Percentiles rank a stretch among this genome's conserved stretches.
phyloP scores from a whole-genome alignment of 441 rosid genomes.

The Sinapis alba region DNA sequence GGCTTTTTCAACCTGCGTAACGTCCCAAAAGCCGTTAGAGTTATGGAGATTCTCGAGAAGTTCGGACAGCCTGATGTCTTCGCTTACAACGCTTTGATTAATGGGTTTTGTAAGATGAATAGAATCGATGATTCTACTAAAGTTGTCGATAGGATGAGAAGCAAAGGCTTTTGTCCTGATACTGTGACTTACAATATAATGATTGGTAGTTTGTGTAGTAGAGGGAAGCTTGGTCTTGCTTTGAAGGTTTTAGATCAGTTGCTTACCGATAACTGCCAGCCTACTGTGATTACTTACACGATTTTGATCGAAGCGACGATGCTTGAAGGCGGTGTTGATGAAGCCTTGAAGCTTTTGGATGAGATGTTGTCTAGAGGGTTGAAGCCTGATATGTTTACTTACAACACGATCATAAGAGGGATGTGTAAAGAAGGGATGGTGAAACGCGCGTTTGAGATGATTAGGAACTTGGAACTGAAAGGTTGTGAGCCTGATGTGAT shows the following conservation, averaged over 20 bases:
- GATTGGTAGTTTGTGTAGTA: constrained; percentile 71
- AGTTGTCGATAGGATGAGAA: constrained; percentile 69
- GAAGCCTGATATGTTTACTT: constrained; percentile 64
- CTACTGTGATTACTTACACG: constrained; percentile 78
- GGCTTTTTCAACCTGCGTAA: constrained; percentile 64
- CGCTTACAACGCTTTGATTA: constrained; percentile 77
- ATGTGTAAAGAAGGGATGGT: constrained; percentile 71
- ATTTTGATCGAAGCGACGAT: constrained; percentile 77
- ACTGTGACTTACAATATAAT: constrained; percentile 81
- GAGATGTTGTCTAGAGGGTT: constrained; percentile 74
- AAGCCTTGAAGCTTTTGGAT: constrained; percentile 75
- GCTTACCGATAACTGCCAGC: constrained; percentile 62
- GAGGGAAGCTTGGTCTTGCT: constrained; percentile 71
- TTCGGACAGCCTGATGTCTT: constrained; percentile 74
- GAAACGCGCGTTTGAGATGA: constrained; percentile 56
- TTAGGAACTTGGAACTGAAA: constrained; percentile 50
- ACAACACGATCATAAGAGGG: constrained; percentile 73
- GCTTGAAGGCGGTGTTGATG: constrained; percentile 53
- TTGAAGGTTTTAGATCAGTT: constrained; percentile 63
- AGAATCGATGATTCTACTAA: constrained; percentile 55
- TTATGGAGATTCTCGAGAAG: constrained; percentile 76
- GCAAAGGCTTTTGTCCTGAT: constrained; percentile 67
- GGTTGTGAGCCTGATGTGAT: constrained; percentile 70
- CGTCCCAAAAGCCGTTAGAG: constrained; percentile 60
- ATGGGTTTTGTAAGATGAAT: constrained; percentile 76